Base-by-base conservation (phyloP, 2,329 filamentous ascomycete species). In the Ceratocystis huliohia region DNA sequence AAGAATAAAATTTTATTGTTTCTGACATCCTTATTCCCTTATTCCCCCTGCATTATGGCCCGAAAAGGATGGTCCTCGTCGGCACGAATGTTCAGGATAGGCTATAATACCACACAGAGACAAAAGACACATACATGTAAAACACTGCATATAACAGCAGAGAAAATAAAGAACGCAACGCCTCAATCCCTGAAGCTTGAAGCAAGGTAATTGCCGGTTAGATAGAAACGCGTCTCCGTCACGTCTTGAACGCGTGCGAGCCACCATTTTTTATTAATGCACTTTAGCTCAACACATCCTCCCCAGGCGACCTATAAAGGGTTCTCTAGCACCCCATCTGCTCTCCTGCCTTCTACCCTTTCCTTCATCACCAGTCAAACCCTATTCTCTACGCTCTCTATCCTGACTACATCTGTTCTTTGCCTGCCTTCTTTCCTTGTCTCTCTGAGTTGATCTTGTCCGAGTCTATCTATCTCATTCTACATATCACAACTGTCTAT, bases 401-500 rank as follows among this genome's bases (percentile, higher is more conserved):
- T 22, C 48, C 20, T 48, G 4, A 8, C 20, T 50, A 20, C 8
- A 10, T 25, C 8, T 25, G 2, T 8, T 46, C 13, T 48, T n/a
- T 22, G 2, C 46, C 20, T 33, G 4, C 25, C 15, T 30, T 41
- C 10, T n/a, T 30, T 25, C 20, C 37, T 15, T 15, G 20, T 8
- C 44, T 7, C 17, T 48, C 15, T 33, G 28, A 4, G 10, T 57
- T 3, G 1, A 22, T 17, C 50, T 15, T 5, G n/a, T 30, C 53
- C 53, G 2, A 17, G 45, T 48, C 46, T 2, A 22, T 22, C n/a
- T 3, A 50, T 28, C 28, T 44, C 13, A 45, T 25, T 44, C 44
- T 15, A 48, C 10, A 7, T 22, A 66, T 62, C 28, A 50, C 22
- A 69, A 72, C 75, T 80, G 30, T 84, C 8, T 30, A 13, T 30